Percentiles rank a stretch among this genome's conserved stretches.
phyloP scores from a whole-genome alignment of 2,329 filamentous ascomycete genomes.

The Bipolaris cookei region DNA sequence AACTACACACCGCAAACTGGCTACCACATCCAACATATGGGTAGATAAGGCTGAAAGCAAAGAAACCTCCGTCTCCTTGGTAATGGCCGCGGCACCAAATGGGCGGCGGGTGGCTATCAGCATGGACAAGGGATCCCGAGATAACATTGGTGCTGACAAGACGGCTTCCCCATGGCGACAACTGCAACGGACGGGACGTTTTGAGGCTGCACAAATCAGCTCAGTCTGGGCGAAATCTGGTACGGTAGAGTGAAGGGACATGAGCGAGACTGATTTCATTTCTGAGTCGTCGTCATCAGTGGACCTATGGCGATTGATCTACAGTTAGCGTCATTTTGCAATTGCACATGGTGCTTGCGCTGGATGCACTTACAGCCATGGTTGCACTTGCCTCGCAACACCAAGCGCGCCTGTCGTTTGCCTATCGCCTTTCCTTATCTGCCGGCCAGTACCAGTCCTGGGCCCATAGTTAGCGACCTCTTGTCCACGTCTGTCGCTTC shows the following conservation, averaged over 20 bases:
- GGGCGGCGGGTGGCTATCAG: not conserved
- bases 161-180: not conserved
- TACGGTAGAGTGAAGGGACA: not conserved
- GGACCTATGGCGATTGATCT: slow-evolving; percentile 21
- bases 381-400: slow-evolving; percentile 6
- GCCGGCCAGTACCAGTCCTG: not conserved
- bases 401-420: slow-evolving; percentile 10
- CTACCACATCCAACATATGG: not conserved
- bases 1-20: not conserved
- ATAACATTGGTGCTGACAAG: not conserved
- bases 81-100: not conserved
- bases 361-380: slow-evolving; percentile 1
- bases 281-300: slow-evolving; percentile 28
- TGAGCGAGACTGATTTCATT: not conserved
- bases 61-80: not conserved
- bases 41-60: too few relatives aligned
- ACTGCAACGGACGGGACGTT: not conserved
- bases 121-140: not conserved
- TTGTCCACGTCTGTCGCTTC: slow-evolving; percentile 12
- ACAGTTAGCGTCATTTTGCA: slow-evolving; percentile 20
- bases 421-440: slow-evolving; percentile 5
- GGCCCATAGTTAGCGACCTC: not conserved
- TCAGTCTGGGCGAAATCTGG: not conserved
- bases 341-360: slow-evolving; percentile 14
- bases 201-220: not conserved